These are phyloP conservation scores for Xylariaceae sp. DNA, from an alignment of 2,329 filamentous ascomycete genomes.

Conservation along the genomic window DNA sequence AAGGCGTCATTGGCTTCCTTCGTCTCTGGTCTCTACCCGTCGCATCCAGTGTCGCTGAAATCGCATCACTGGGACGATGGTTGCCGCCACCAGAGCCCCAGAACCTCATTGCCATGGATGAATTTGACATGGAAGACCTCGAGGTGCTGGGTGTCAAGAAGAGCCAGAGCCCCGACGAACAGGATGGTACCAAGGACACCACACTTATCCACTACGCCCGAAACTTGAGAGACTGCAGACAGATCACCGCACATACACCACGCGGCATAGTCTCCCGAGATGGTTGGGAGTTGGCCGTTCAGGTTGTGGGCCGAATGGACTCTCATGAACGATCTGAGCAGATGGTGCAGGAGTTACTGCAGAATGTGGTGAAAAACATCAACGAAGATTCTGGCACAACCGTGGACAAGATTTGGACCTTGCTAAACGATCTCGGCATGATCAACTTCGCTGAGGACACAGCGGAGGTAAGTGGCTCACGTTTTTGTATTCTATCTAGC, in stretches of 20 bases:
- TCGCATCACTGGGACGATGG: conserved; percentile 83
- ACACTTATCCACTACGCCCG: conserved; percentile 75
- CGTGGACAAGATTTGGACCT: conserved; percentile 77
- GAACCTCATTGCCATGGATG: conserved; percentile 56
- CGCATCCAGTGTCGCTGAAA: conserved; percentile 74
- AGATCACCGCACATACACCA: conserved; percentile 38
- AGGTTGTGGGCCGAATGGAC: conserved; percentile 78
- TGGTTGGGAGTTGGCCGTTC: conserved; percentile 88
- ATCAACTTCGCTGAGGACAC: conserved; percentile 74
- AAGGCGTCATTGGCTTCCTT: conserved; percentile 71
- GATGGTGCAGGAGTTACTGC: conserved; percentile 70
- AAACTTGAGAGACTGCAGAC: conserved; percentile 56
- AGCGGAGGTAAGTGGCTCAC: conserved; percentile 64
- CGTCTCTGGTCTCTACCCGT: conserved; percentile 78
- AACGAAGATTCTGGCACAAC: conserved; percentile 66
- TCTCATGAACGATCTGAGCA: conserved; percentile 68
- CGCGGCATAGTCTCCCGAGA: conserved; percentile 47
- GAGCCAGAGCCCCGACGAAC: conserved; percentile 52
- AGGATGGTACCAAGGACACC: conserved; percentile 72
- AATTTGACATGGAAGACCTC: conserved; percentile 78
- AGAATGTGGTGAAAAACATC: conserved; percentile 58
- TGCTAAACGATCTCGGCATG: conserved; percentile 77
- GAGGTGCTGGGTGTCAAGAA: conserved; percentile 72
- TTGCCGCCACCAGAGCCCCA: conserved; percentile 59
- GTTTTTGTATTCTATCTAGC: neutral